Conservation (phyloP, 1,139 yeast species). For the Geotrichum reessii region DNA sequence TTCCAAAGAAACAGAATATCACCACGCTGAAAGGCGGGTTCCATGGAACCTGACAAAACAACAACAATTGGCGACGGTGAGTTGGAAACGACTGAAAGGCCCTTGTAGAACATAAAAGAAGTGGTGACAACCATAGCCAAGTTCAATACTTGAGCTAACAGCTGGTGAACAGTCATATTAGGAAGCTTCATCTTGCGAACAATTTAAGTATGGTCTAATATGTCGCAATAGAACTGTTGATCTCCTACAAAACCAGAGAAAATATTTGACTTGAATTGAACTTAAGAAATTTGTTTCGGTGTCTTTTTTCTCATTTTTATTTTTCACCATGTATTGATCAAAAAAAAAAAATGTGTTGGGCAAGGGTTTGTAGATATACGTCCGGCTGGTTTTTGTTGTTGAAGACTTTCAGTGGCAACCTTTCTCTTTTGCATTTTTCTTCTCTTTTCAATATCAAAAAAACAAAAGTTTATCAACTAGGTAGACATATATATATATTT, state of each 20-base stretch:
- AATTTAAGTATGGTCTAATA: background rate
- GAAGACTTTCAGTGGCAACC: constrained; percentile 10
- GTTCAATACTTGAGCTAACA: constrained; percentile 53
- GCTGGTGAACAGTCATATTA: constrained; percentile 28
- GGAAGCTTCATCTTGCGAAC: constrained; percentile 15
- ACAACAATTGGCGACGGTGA: constrained; percentile 94
- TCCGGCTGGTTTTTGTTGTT: background rate
- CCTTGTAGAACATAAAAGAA: constrained; percentile 90
- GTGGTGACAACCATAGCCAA: constrained; percentile 76
- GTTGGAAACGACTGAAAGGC: constrained; percentile 68
- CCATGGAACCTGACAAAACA: constrained; percentile 97
- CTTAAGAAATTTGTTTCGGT: background rate
- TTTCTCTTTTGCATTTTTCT: background rate
- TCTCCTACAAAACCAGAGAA: background rate
- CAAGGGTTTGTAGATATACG: background rate
- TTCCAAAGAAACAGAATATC: constrained; percentile 91
- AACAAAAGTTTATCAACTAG: background rate
- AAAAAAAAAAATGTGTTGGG: background rate
- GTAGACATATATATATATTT: background rate
- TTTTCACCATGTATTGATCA: background rate
- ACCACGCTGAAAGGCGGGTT: constrained; percentile 98
- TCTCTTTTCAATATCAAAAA: background rate
- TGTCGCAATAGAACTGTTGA: background rate
- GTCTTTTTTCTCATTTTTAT: background rate
- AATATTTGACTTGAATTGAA: background rate